phyloP scores from a whole-genome alignment of 768 basidiomycete genomes.

The Fomitopsis pulvina region DNA sequence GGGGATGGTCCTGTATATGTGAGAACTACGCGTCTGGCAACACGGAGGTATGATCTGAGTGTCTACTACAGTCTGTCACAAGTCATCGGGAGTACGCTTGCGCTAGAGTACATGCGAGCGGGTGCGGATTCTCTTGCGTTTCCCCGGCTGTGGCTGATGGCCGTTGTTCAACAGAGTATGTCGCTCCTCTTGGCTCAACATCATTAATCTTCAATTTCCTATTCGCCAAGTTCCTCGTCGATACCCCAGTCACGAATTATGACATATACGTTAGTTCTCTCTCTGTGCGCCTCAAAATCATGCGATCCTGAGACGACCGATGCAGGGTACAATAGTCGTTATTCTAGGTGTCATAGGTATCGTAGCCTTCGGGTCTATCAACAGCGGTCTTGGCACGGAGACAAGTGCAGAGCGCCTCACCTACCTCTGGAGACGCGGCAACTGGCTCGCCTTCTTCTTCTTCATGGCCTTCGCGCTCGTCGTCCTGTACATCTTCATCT shows the following conservation, averaged over 20 bases:
- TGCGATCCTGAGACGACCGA: not conserved
- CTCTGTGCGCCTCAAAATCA: not conserved
- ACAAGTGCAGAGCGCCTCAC: conserved; percentile 74
- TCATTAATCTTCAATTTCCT: conserved; percentile 95
- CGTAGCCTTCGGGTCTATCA: conserved; percentile 80
- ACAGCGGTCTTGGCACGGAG: conserved; percentile 69
- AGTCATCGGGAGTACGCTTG: conserved; percentile 81
- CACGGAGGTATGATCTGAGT: not conserved
- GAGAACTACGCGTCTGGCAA: conserved; percentile 18
- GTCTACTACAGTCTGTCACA: conserved; percentile 59
- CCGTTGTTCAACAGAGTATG: conserved; percentile 59
- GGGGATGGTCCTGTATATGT: conserved; percentile 95
- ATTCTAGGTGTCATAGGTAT: conserved; percentile 83
- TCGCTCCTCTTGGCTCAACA: conserved; percentile 90
- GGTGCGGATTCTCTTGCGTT: conserved; percentile 32
- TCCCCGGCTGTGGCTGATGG: conserved; percentile 11
- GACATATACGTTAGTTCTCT: conserved; percentile 65
- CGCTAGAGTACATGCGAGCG: conserved; percentile 84
- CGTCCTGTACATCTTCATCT: conserved; percentile 59
- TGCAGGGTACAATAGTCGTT: conserved; percentile 75
- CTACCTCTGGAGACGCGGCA: conserved; percentile 74
- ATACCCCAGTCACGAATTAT: conserved; percentile 74
- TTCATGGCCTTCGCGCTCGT: conserved; percentile 66
- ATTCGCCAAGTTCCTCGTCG: conserved; percentile 85
- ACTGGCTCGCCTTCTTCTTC: conserved; percentile 92